Evolutionary conservation across 257 asterid genomes (phyloP).

Genomic region (Paraleonurus japonicus): DNA sequence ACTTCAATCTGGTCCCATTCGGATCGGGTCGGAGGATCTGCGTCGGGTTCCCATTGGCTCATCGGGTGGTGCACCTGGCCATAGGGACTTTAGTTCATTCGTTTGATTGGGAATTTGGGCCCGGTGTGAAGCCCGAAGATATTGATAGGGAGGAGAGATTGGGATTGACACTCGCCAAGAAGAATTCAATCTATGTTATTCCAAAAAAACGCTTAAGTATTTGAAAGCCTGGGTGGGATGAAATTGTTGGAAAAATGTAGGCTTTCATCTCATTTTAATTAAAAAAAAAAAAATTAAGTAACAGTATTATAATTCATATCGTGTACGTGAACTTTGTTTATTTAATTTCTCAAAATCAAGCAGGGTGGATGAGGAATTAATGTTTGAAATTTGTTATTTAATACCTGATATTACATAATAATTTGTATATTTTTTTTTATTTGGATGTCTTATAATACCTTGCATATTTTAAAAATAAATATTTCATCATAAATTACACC

Average conservation of each 20-base stretch:
- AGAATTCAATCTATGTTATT: slow-evolving; percentile 34
- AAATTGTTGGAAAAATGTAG: too few species aligned
- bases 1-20: slow-evolving; percentile 52
- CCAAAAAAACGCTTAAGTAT: slow-evolving; percentile 36
- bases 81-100: slow-evolving; percentile 36
- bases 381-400: too few species aligned
- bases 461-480: too few species aligned
- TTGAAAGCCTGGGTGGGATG: not conserved
- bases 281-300: too few species aligned
- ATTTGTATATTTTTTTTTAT: too few species aligned
- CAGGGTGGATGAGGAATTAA: too few species aligned
- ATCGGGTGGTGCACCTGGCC: slow-evolving; percentile 48
- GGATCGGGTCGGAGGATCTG: slow-evolving; percentile 67
- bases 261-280: too few species aligned
- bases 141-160: slow-evolving; percentile 55
- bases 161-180: slow-evolving; percentile 59
- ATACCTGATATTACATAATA: too few species aligned
- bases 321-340: not conserved
- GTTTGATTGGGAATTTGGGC: slow-evolving; percentile 57
- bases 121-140: slow-evolving; percentile 34
- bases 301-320: too few species aligned
- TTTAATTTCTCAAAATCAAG: not conserved
- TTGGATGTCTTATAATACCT: too few species aligned
- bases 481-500: too few species aligned
- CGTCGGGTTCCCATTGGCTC: slow-evolving; percentile 56